Percentiles rank a stretch among this genome's conserved stretches.
Conservation (phyloP, 2,329 filamentous ascomycete genomes). For the Diaporthe aspalathi region DNA sequence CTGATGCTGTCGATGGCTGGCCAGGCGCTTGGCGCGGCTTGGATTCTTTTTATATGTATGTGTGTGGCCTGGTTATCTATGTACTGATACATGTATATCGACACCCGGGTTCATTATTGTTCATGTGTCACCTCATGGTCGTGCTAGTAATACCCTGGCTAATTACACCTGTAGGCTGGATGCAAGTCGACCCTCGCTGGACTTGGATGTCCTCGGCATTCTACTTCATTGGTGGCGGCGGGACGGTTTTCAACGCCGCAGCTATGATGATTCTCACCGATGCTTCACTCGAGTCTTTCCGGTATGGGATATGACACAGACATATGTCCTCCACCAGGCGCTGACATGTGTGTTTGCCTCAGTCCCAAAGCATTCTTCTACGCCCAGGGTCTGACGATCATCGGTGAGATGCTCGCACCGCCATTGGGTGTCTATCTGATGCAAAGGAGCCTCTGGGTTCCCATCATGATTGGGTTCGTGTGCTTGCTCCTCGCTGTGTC, state of each 20-base stretch:
- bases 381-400: neutral
- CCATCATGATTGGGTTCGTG: neutral
- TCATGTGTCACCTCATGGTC: too few relatives aligned
- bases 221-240: constrained; percentile 6
- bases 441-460: neutral
- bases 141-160: neutral
- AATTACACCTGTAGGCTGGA: neutral
- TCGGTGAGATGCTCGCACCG: constrained; percentile 15
- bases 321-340: too few relatives aligned
- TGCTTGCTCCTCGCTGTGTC: neutral
- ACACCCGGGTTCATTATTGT: neutral
- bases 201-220: constrained; percentile 12
- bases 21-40: constrained; percentile 6
- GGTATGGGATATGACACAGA: neutral
- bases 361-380: constrained; percentile 18
- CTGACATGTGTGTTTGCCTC: neutral
- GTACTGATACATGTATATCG: too few relatives aligned
- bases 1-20: constrained; percentile 5
- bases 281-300: constrained; percentile 8
- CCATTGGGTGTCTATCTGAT: neutral
- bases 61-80: neutral
- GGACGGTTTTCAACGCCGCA: neutral
- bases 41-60: constrained; percentile 12
- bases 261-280: constrained; percentile 16
- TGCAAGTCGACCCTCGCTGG: neutral